phyloP scores from a whole-genome alignment of 805 yeast genomes.

The Scheffersomyces lignosus region DNA sequence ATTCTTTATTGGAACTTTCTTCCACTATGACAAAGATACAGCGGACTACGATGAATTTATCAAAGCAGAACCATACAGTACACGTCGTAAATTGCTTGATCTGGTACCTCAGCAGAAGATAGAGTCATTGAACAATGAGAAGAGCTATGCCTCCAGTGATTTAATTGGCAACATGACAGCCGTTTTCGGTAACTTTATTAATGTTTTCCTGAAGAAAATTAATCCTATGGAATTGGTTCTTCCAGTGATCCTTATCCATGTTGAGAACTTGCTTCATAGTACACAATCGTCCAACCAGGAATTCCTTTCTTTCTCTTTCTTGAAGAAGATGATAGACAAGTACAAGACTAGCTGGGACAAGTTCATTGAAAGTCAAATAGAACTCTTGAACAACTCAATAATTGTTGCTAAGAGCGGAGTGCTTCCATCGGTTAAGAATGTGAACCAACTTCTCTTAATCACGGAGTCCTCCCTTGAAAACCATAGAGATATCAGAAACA shows the following conservation, averaged over 20 bases:
- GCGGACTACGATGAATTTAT: constrained; percentile 32
- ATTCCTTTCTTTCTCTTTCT: constrained; percentile 48
- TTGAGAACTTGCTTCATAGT: constrained; percentile 29
- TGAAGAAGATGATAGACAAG: constrained; percentile 53
- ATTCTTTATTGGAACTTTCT: constrained; percentile 39
- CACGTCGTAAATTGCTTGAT: constrained; percentile 30
- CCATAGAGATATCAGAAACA: constrained; percentile 15
- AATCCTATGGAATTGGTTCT: constrained; percentile 35
- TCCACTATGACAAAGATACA: constrained; percentile 37
- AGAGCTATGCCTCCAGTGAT: constrained; percentile 42
- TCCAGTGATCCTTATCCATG: constrained; percentile 31
- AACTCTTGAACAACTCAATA: constrained; percentile 32
- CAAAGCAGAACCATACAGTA: constrained; percentile 22
- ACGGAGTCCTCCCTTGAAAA: constrained; percentile 35
- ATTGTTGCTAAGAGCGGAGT: constrained; percentile 38
- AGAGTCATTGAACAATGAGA: constrained; percentile 39
- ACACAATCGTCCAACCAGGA: constrained; percentile 63
- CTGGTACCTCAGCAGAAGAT: constrained; percentile 22
- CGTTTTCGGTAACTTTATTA: constrained; percentile 46
- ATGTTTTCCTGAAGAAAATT: constrained; percentile 33
- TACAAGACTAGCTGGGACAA: constrained; percentile 57
- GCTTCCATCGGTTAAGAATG: constrained; percentile 32
- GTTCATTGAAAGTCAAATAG: constrained; percentile 55
- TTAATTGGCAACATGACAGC: constrained; percentile 45
- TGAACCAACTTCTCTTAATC: constrained; percentile 30